Evolutionary conservation across 495 filamentous ascomycete species (phyloP).

Genomic region (Xanthoparmelia taractica): DNA sequence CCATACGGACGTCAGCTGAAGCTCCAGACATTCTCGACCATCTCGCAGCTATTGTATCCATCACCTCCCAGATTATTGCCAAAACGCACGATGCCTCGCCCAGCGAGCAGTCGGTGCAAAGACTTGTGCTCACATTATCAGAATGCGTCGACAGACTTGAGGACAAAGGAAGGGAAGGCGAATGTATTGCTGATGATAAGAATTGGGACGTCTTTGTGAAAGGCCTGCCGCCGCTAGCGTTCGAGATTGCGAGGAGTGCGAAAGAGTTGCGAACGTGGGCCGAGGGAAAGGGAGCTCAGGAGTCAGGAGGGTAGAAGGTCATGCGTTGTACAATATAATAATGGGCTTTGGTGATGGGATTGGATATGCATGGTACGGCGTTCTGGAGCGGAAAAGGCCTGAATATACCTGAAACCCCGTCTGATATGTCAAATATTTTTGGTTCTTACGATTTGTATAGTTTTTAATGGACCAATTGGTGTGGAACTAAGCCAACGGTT

Average conservation of each 20-base stretch:
- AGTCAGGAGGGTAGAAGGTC: constrained; percentile 20
- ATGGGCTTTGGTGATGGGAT: not conserved
- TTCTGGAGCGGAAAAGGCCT: not conserved
- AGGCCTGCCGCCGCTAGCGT: constrained; percentile 72
- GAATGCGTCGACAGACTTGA: constrained; percentile 56
- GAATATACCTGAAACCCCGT: not conserved
- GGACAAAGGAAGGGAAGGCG: constrained; percentile 57
- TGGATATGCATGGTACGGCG: not conserved
- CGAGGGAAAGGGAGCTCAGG: constrained; percentile 33
- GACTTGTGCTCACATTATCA: constrained; percentile 57
- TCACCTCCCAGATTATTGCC: constrained; percentile 21
- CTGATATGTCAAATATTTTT: not conserved
- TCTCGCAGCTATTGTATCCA: constrained; percentile 58
- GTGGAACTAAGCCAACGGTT: no score
- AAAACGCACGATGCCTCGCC: constrained; percentile 20
- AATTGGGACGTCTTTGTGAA: constrained; percentile 59
- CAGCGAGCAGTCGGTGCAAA: constrained; percentile 45
- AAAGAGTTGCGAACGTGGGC: constrained; percentile 58
- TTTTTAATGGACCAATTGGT: no score
- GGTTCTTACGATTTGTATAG: not conserved
- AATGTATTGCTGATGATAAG: constrained; percentile 43
- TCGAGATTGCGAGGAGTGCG: constrained; percentile 76
- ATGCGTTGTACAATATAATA: not conserved
- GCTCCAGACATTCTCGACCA: constrained; percentile 61
- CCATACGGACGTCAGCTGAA: constrained; percentile 63